phyloP scores from a whole-genome alignment of 2,329 filamentous ascomycete species.

The Verticillium klebahnii region DNA sequence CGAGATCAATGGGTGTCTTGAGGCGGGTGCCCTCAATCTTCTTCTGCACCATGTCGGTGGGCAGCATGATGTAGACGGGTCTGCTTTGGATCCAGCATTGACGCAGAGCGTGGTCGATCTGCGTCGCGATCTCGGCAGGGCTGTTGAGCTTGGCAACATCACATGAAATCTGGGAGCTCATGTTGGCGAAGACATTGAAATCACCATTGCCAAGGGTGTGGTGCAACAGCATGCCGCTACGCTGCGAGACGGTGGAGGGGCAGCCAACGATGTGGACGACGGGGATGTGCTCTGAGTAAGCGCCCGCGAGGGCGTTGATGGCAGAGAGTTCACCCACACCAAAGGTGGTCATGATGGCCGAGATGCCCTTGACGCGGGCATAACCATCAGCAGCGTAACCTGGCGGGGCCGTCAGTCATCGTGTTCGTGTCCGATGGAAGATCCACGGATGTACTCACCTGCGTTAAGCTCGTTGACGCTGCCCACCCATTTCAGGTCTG shows the following conservation, averaged over 20 bases:
- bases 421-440: background rate
- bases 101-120: conserved; percentile 74
- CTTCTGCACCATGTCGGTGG: conserved; percentile 73
- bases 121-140: conserved; percentile 61
- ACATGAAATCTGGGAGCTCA: conserved; percentile 69
- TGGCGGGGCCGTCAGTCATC: conserved; percentile 17
- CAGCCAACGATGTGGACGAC: conserved; percentile 64
- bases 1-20: conserved; percentile 64
- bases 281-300: conserved; percentile 67
- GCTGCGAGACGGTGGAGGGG: conserved; percentile 43
- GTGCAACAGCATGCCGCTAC: conserved; percentile 48
- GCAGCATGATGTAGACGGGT: conserved; percentile 80
- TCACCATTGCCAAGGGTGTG: conserved; percentile 75
- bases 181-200: conserved; percentile 77
- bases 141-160: conserved; percentile 67
- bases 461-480: conserved; percentile 73
- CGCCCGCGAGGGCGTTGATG: conserved; percentile 69
- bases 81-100: conserved; percentile 70
- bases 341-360: conserved; percentile 69
- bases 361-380: conserved; percentile 66
- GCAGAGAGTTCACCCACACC: conserved; percentile 72
- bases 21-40: conserved; percentile 72
- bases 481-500: conserved; percentile 59
- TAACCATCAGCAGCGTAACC: conserved; percentile 80
- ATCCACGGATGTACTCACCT: conserved; percentile 48